These are phyloP conservation scores for Ilex aquifolium DNA, from an alignment of 257 asterid species.

Conservation along the genomic window DNA sequence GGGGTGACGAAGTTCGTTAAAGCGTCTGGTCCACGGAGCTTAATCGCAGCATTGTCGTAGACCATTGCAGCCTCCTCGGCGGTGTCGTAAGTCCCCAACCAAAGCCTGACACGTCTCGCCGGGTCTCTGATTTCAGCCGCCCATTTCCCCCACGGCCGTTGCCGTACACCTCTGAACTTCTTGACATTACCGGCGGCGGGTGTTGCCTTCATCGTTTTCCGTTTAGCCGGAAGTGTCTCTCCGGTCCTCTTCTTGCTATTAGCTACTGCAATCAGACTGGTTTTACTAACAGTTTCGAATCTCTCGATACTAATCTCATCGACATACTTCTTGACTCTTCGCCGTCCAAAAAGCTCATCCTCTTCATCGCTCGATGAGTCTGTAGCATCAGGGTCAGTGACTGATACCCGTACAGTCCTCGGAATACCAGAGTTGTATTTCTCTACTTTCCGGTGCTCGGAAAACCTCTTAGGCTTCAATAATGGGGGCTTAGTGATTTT, in stretches of 20 bases:
- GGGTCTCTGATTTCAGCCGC: constrained; percentile 82
- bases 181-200: constrained; percentile 15
- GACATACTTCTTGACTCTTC: constrained; percentile 51
- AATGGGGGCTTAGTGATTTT: constrained; percentile 32
- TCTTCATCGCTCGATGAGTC: constrained; percentile 81
- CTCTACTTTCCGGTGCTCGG: constrained; percentile 1
- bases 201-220: constrained; percentile 27
- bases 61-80: constrained; percentile 83
- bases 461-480: constrained; percentile 16
- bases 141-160: constrained; percentile 77
- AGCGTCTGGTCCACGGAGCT: constrained; percentile 62
- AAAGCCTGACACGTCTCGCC: constrained; percentile 29
- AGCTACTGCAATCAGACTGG: not conserved
- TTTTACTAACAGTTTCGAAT: not conserved
- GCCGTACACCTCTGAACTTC: constrained; percentile 66
- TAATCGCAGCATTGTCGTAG: constrained; percentile 64
- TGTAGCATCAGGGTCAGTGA: constrained; percentile 74
- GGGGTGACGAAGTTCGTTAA: constrained; percentile 41
- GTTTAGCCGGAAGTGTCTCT: constrained; percentile 22
- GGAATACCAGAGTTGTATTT: constrained; percentile 15
- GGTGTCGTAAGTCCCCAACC: constrained; percentile 70
- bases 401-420: constrained; percentile 41
- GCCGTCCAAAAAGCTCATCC: constrained; percentile 34
- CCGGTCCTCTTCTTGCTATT: not conserved
- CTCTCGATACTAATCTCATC: constrained; percentile 45